Percentiles rank a stretch among this genome's conserved stretches.
phyloP scores from a whole-genome alignment of 148 eudicot species.

The Rhododendron mucronatum region DNA sequence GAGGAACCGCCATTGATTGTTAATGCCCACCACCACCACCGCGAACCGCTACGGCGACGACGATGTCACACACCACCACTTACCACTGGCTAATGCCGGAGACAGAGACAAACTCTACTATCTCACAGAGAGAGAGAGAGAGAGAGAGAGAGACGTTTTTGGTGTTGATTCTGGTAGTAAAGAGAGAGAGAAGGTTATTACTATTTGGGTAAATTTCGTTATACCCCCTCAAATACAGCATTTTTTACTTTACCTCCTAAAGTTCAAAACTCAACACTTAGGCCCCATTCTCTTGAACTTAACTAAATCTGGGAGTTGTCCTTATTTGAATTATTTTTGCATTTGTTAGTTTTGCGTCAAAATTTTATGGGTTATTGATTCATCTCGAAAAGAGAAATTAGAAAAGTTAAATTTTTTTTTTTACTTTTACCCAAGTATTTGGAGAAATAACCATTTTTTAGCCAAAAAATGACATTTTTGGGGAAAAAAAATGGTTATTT shows the following conservation, averaged over 20 bases:
- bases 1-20: conserved; percentile 16
- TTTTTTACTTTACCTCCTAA: neutral
- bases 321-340: too few relatives aligned
- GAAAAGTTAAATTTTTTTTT: too few relatives aligned
- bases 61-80: neutral
- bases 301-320: too few relatives aligned
- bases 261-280: neutral
- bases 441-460: too few relatives aligned
- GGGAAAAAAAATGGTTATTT: too few relatives aligned
- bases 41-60: neutral
- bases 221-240: neutral
- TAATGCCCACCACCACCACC: neutral
- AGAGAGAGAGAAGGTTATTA: neutral
- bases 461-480: too few relatives aligned
- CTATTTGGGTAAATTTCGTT: neutral
- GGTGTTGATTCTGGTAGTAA: conserved; percentile 10
- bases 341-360: too few relatives aligned
- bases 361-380: too few relatives aligned
- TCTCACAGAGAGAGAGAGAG: conserved; percentile 2
- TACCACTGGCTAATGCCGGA: neutral
- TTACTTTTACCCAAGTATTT: too few relatives aligned
- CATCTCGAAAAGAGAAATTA: too few relatives aligned
- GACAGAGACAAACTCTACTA: neutral
- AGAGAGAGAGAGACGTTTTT: conserved; percentile 14
- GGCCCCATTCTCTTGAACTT: too few relatives aligned